Conservation (phyloP, 2,329 filamentous ascomycete species). For the Aureobasidium sp. region DNA sequence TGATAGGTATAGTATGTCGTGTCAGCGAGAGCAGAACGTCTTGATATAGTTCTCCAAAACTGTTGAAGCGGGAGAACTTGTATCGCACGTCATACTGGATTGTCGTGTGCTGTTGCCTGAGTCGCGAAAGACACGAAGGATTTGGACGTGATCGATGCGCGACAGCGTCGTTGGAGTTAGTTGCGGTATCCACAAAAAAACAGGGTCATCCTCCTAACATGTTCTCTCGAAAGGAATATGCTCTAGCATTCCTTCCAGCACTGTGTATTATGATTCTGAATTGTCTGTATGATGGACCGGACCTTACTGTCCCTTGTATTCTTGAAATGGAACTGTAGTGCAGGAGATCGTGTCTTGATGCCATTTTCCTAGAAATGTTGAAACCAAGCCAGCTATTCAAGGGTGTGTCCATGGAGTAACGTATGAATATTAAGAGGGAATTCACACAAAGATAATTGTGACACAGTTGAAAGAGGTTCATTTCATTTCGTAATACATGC, state of each 20-base stretch:
- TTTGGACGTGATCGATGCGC: neutral
- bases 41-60: neutral
- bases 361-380: no score
- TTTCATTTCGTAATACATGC: conserved; percentile 11
- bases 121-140: neutral
- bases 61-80: neutral
- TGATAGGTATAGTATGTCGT: neutral
- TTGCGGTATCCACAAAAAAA: neutral
- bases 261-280: no score
- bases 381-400: no score
- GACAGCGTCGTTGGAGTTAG: neutral
- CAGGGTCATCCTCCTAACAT: neutral
- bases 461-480: neutral
- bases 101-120: neutral
- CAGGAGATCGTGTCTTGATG: no score
- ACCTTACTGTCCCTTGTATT: no score
- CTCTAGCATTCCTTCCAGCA: no score
- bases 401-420: no score
- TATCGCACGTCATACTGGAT: neutral
- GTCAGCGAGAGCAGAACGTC: neutral
- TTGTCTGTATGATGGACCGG: no score
- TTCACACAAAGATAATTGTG: no score
- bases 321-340: no score
- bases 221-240: neutral
- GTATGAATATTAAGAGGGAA: no score